These are phyloP conservation scores for Kodamaea leandrae DNA, from an alignment of 805 yeast species.

Conservation along the genomic window DNA sequence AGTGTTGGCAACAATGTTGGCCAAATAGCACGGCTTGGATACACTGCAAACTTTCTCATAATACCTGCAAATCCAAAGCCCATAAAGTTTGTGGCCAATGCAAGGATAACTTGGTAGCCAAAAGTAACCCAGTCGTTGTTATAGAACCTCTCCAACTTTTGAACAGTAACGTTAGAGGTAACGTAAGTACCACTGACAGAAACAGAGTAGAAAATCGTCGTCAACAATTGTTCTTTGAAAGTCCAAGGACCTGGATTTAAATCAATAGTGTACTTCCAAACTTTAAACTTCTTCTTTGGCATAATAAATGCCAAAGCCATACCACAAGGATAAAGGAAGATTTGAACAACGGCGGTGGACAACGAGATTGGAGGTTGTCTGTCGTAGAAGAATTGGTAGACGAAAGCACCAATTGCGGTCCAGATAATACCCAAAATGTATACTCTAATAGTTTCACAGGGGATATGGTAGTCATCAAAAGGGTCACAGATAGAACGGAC, in stretches of 20 bases:
- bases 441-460: conserved; percentile 38
- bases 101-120: conserved; percentile 17
- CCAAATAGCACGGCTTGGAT: conserved; percentile 17
- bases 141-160: conserved; percentile 14
- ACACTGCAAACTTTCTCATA: conserved; percentile 19
- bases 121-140: conserved; percentile 15
- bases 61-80: no score
- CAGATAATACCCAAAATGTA: conserved; percentile 20
- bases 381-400: conserved; percentile 18
- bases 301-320: conserved; percentile 10
- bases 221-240: conserved; percentile 10
- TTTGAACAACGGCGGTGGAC: conserved; percentile 15
- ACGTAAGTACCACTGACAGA: conserved; percentile 35
- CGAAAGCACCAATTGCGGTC: conserved; percentile 16
- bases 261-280: no score
- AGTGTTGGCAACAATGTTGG: conserved; percentile 34
- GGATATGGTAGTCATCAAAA: conserved; percentile 22
- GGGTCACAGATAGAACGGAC: no score
- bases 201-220: conserved; percentile 2
- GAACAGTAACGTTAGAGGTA: conserved; percentile 7
- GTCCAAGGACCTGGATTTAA: no score
- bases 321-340: conserved; percentile 20
- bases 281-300: conserved; percentile 14
- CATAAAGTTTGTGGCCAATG: conserved; percentile 14
- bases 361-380: conserved; percentile 17